phyloP scores from a whole-genome alignment of 2,329 filamentous ascomycete genomes.

The Fusarium nygamai region DNA sequence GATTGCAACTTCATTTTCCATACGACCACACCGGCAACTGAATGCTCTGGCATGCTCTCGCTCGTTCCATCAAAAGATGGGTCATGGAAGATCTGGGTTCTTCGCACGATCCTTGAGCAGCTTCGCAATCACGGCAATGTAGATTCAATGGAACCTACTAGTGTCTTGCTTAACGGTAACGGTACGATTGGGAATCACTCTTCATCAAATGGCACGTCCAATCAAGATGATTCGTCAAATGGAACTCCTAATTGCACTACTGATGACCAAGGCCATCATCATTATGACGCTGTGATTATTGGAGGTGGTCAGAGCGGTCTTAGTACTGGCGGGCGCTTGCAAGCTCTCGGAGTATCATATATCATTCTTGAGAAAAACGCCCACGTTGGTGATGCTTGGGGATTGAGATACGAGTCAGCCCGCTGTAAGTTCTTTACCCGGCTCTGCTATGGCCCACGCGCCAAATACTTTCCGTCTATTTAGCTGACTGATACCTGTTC shows the following conservation, averaged over 20 bases:
- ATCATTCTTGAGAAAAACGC: neutral
- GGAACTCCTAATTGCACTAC: neutral
- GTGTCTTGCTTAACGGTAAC: neutral
- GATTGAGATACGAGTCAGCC: neutral
- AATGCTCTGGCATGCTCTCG: neutral
- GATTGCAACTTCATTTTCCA: neutral
- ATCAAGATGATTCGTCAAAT: neutral
- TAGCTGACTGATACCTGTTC: neutral
- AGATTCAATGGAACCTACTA: neutral
- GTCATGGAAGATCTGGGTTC: neutral
- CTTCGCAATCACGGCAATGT: neutral
- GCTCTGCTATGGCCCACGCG: neutral
- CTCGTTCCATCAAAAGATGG: neutral
- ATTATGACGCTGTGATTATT: neutral
- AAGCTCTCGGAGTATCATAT: neutral
- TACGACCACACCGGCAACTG: neutral
- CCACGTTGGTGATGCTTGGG: neutral
- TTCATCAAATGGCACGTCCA: neutral
- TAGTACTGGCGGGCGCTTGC: neutral
- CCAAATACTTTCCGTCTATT: neutral
- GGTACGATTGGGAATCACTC: neutral
- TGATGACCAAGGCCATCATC: neutral
- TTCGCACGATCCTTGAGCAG: neutral
- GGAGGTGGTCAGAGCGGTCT: neutral
- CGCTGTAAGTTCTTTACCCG: neutral